Conservation (phyloP, 192 early-diverging fungal species). For the Backusella tarrabulga region DNA sequence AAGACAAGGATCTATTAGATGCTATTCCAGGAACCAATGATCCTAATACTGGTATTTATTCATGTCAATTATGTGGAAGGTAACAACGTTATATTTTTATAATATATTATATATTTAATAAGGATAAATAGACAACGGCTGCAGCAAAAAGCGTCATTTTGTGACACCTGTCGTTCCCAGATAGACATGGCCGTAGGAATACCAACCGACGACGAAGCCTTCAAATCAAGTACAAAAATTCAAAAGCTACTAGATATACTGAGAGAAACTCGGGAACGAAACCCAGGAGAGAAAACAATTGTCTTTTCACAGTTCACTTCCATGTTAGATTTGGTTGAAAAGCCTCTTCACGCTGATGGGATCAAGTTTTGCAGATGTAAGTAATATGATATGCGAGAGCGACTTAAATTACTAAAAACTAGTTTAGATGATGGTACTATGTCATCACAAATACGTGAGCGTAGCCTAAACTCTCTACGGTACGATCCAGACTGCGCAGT, state of each 20-base stretch:
- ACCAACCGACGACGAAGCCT: neutral
- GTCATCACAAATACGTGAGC: conserved; percentile 49
- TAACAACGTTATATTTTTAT: neutral
- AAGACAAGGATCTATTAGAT: conserved; percentile 28
- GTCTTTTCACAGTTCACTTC: conserved; percentile 59
- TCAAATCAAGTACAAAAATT: conserved; percentile 37
- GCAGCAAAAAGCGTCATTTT: conserved; percentile 11
- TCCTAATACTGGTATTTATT: neutral
- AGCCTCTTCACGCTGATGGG: conserved; percentile 34
- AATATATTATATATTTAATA: neutral
- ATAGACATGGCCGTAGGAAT: neutral
- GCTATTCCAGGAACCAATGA: neutral
- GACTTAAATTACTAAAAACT: neutral
- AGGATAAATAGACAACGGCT: neutral
- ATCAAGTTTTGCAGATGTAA: conserved; percentile 44
- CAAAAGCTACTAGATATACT: conserved; percentile 48
- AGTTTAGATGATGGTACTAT: conserved; percentile 35
- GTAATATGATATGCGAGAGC: neutral
- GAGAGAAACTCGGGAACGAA: conserved; percentile 33
- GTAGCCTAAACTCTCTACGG: conserved; percentile 61
- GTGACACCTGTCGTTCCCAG: conserved; percentile 11
- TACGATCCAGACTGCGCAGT: conserved; percentile 55
- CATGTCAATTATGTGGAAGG: conserved; percentile 32
- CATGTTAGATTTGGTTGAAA: conserved; percentile 50
- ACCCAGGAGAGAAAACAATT: conserved; percentile 57